A percentile compares a stretch with the other conserved stretches of the same genome.
Evolutionary conservation across 2,329 filamentous ascomycete species (phyloP).

Genomic region (Chrysoporthe austroafricana): DNA sequence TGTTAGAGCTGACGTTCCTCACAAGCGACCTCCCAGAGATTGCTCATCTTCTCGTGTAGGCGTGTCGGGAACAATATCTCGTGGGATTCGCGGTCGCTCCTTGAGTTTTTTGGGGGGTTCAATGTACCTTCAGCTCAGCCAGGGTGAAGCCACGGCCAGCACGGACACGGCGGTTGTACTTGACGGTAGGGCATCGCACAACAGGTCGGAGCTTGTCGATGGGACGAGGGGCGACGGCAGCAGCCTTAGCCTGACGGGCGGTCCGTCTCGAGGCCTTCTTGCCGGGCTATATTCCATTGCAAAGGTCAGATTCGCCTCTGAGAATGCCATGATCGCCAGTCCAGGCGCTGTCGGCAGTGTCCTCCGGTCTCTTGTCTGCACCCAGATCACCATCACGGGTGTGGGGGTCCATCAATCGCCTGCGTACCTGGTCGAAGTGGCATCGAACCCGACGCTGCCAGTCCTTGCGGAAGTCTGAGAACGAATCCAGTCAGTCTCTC

Average conservation of each 20-base stretch:
- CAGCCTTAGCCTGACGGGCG: conserved; percentile 92
- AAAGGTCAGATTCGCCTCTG: conserved; percentile 39
- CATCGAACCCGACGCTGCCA: conserved; percentile 99
- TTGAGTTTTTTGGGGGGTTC: background rate
- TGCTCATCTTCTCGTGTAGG: background rate
- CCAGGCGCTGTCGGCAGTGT: conserved; percentile 17
- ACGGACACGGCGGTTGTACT: conserved; percentile 98
- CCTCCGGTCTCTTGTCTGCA: conserved; percentile 5
- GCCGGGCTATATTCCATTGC: conserved; percentile 69
- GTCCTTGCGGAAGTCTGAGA: conserved; percentile 96
- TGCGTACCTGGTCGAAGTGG: conserved; percentile 98
- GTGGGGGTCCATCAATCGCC: conserved; percentile 31
- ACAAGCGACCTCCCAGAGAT: conserved; percentile 1
- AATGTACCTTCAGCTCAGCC: conserved; percentile 91
- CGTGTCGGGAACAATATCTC: conserved; percentile 4
- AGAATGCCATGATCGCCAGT: conserved; percentile 8
- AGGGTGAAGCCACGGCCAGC: conserved; percentile 97
- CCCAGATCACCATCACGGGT: conserved; percentile 27
- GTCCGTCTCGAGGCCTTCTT: conserved; percentile 92
- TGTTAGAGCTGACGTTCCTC: conserved; percentile 38
- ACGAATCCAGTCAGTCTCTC: conserved; percentile 45
- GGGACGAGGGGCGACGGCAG: conserved; percentile 91
- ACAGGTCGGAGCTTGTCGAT: conserved; percentile 96
- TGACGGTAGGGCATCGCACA: conserved; percentile 96
- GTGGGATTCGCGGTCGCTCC: background rate